Conservation (phyloP, 371 early-diverging fungal genomes). For the Mortierella sp. region DNA sequence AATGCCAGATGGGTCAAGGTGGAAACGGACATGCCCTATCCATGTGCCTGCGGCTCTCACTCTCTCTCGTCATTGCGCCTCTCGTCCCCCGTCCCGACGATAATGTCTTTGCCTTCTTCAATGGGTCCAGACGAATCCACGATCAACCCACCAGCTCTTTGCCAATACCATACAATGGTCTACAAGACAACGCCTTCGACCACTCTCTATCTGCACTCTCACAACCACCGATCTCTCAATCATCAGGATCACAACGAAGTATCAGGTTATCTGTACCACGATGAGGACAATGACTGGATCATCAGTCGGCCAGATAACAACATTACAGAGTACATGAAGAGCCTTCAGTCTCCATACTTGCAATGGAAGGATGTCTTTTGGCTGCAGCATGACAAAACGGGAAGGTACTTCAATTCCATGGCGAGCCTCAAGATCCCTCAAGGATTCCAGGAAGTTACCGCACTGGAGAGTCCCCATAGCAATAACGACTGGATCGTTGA, state of each 20-base stretch:
- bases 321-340: not conserved
- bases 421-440: conserved; percentile 40
- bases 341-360: conserved; percentile 12
- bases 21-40: conserved; percentile 15
- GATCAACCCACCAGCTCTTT: conserved; percentile 15
- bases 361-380: conserved; percentile 48
- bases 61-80: conserved; percentile 4
- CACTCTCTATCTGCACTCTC: conserved; percentile 39
- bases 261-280: conserved; percentile 28
- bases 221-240: conserved; percentile 24
- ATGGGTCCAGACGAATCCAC: not conserved
- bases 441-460: conserved; percentile 43
- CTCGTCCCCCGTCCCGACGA: not conserved
- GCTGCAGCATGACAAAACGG: conserved; percentile 44
- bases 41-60: conserved; percentile 40
- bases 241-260: conserved; percentile 42
- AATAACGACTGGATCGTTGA: conserved; percentile 53
- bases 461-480: conserved; percentile 21
- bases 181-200: conserved; percentile 49
- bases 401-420: conserved; percentile 36
- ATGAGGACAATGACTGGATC: conserved; percentile 50
- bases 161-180: conserved; percentile 44
- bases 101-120: not conserved
- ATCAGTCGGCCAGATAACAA: conserved; percentile 17
- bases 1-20: conserved; percentile 21